These are phyloP conservation scores for Colletotrichum euphorbiae DNA, from an alignment of 2,329 filamentous ascomycete species.

Conservation along the genomic window DNA sequence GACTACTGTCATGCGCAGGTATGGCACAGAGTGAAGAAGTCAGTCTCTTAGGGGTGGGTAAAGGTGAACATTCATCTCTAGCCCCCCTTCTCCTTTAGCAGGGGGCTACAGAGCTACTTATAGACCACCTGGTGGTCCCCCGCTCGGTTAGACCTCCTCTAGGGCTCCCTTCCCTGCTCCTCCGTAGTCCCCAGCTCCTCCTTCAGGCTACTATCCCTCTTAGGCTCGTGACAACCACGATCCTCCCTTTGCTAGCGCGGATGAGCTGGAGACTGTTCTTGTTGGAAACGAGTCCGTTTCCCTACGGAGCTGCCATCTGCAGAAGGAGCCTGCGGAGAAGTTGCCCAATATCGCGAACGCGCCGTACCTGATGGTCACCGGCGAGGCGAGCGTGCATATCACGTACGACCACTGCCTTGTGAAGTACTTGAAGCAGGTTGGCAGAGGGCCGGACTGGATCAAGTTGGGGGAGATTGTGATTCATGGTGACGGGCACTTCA, in stretches of 20 bases:
- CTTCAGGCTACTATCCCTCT: too few species aligned
- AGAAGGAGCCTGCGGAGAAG: constrained; percentile 47
- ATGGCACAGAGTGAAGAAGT: too few species aligned
- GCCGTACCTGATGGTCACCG: constrained; percentile 62
- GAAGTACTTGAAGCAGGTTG: constrained; percentile 63
- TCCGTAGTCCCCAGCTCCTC: too few species aligned
- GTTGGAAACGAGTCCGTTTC: constrained; percentile 29
- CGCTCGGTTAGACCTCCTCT: too few species aligned
- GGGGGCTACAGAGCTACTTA: too few species aligned
- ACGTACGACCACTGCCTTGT: constrained; percentile 67
- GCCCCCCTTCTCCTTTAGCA: too few species aligned
- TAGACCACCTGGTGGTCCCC: too few species aligned
- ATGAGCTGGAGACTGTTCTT: constrained; percentile 35
- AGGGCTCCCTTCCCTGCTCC: too few species aligned
- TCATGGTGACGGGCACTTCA: constrained; percentile 66
- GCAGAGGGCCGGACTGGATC: constrained; percentile 57
- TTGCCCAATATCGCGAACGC: constrained; percentile 61
- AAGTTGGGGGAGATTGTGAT: constrained; percentile 57
- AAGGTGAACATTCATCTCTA: too few species aligned
- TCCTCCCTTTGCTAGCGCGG: constrained; percentile 46
- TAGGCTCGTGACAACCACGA: too few species aligned
- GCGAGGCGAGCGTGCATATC: constrained; percentile 65
- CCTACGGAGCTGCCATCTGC: constrained; percentile 21
- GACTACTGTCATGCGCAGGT: too few species aligned
- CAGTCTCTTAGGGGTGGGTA: too few species aligned